Evolutionary conservation across 1,284 basidiomycete species (phyloP).

Genomic region (Puccinia sorghi): DNA sequence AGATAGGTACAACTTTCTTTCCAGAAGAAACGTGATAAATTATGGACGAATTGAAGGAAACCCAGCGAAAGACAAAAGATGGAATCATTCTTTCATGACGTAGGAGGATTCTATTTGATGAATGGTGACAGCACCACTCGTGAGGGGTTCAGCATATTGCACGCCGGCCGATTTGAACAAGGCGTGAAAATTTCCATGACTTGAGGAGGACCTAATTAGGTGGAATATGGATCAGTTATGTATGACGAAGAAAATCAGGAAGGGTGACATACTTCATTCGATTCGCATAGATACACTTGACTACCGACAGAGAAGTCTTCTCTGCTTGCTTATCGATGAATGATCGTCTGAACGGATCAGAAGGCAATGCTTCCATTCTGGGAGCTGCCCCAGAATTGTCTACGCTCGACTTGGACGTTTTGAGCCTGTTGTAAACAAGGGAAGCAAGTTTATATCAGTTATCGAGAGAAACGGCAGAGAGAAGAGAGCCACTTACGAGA

Average conservation of each 20-base stretch:
- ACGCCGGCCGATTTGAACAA: constrained; percentile 21
- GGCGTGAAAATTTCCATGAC: constrained; percentile 11
- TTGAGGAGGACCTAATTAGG: constrained; percentile 19
- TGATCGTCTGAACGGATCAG: constrained; percentile 25
- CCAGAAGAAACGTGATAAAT: constrained; percentile 15
- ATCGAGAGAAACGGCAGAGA: neutral
- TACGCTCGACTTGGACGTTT: neutral
- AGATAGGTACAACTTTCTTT: neutral
- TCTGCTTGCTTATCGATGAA: neutral
- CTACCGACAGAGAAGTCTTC: neutral
- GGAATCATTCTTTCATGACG: neutral
- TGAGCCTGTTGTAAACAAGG: neutral
- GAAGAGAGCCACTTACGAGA: neutral
- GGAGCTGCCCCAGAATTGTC: neutral
- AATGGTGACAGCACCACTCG: neutral
- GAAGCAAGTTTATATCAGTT: neutral
- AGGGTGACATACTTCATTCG: constrained; percentile 40
- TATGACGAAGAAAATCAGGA: neutral
- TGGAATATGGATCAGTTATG: neutral
- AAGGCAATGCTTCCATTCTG: neutral
- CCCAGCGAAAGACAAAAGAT: neutral
- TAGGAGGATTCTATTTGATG: neutral
- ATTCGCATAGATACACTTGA: constrained; percentile 37
- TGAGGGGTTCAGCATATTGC: neutral
- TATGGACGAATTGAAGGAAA: too few relatives aligned